phyloP scores from a whole-genome alignment of 2,329 filamentous ascomycete genomes.

The Cercospora canescens region DNA sequence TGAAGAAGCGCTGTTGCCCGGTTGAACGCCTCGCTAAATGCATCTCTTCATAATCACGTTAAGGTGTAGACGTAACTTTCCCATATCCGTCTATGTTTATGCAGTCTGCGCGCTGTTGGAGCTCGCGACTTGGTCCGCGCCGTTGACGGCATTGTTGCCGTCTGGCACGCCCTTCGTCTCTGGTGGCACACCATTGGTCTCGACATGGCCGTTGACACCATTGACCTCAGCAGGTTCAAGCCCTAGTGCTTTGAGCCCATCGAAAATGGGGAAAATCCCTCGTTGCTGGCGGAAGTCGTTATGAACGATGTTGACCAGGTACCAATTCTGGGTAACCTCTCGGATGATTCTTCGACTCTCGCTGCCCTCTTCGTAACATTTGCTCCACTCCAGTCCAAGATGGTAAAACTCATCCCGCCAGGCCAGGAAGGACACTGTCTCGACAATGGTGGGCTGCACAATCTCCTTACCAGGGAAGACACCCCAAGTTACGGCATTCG shows the following conservation, averaged over 20 bases:
- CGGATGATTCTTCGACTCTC: conserved; percentile 79
- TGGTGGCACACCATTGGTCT: conserved; percentile 21
- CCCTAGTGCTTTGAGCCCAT: conserved; percentile 69
- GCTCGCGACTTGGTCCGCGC: conserved; percentile 27
- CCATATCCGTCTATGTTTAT: conserved; percentile 18
- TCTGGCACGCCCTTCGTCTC: conserved; percentile 34
- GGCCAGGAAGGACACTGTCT: conserved; percentile 93
- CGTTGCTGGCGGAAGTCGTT: conserved; percentile 91
- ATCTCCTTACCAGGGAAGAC: conserved; percentile 99
- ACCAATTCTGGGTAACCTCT: conserved; percentile 85
- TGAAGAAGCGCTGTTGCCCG: conserved; percentile 25
- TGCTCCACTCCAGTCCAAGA: conserved; percentile 89
- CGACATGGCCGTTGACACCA: conserved; percentile 21
- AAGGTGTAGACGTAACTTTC: conserved; percentile 6
- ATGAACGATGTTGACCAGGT: conserved; percentile 94
- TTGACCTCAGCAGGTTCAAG: conserved; percentile 48
- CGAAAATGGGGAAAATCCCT: conserved; percentile 82
- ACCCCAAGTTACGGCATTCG: conserved; percentile 99
- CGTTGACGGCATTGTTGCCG: conserved; percentile 33
- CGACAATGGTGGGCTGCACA: conserved; percentile 99
- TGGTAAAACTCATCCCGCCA: conserved; percentile 99
- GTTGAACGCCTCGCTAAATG: conserved; percentile 28
- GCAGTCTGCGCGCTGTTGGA: conserved; percentile 30
- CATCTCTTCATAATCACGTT: conserved; percentile 10
- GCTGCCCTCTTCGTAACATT: conserved; percentile 76